Evolutionary conservation across 140 eudicot genomes (phyloP), one percentile per base, ranked within the genome.

Genomic region (Senecio squalidus): DNA sequence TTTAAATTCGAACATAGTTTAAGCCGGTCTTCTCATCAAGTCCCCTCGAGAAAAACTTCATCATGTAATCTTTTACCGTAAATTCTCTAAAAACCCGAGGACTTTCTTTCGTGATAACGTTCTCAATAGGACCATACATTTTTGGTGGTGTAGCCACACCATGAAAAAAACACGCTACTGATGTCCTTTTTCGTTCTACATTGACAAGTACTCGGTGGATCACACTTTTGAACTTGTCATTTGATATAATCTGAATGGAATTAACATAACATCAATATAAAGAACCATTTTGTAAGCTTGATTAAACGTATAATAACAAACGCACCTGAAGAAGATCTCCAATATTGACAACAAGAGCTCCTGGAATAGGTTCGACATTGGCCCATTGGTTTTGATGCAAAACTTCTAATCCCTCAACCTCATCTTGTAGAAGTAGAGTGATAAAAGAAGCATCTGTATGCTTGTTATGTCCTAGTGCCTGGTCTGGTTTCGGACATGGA

Each of bases 321-420:
- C 21, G 4, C 47, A 80, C 94, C 89, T 81, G 95, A 26, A 85
- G 76, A 38, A 78, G 59, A 50, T 85, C 84, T 4, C 86, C 95
- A 34, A 82, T 64, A 45, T 85, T 82, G 55, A 85, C 80, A 8
- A 82, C 77, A 15, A 82, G 69, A 24, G 78, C 75, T 0, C 80
- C 80, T 0, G 76, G 56, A 6, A 82, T 50, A 14, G 80, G 82
- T 1, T 57, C 60, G 1, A 85, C 80, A 15, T 71, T 30, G 2
- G 67, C 67, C 82, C 85, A 85, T 23, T 76, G 73, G 33, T 82
- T 49, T 26, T 58, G 47, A 24, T 79, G 82, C 26, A 85, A 62
- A 9, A 79, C 79, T 64, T 85, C 80, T 16, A 85, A 84, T 26
- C 90, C 95, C 4, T 86, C 81, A 40, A 81, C 76, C 26, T 79